Conservation (phyloP, 805 yeast genomes). For the Candida nonsorbophila region DNA sequence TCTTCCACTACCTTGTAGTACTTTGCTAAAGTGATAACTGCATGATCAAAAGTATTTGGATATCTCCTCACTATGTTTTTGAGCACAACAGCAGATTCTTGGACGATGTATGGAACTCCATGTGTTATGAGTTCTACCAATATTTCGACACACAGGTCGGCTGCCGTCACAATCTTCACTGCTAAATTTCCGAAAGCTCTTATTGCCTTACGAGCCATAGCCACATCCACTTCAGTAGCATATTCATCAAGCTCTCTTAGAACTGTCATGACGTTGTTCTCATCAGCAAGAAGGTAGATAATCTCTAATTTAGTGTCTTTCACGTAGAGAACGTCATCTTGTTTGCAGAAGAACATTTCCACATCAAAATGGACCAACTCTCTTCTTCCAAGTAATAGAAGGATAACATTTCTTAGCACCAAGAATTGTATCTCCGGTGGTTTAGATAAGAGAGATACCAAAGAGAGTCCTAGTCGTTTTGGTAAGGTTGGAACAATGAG, state of each 20-base stretch:
- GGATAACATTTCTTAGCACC: conserved; percentile 72
- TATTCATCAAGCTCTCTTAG: conserved; percentile 77
- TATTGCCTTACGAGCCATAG: conserved; percentile 83
- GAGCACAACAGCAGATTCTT: conserved; percentile 73
- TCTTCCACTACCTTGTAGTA: conserved; percentile 52
- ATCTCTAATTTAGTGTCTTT: conserved; percentile 89
- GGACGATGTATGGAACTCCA: conserved; percentile 68
- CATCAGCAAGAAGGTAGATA: conserved; percentile 71
- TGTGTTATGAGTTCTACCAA: conserved; percentile 55
- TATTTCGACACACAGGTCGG: conserved; percentile 59
- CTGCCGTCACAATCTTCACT: conserved; percentile 60
- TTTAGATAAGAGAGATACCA: conserved; percentile 64
- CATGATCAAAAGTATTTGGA: conserved; percentile 47
- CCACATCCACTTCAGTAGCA: conserved; percentile 80
- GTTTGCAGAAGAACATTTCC: conserved; percentile 75
- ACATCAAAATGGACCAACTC: conserved; percentile 60
- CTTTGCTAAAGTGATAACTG: conserved; percentile 21
- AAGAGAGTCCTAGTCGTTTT: conserved; percentile 59
- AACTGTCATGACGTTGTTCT: conserved; percentile 53
- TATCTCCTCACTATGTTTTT: conserved; percentile 74
- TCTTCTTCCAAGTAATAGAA: conserved; percentile 63
- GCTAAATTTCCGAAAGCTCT: conserved; percentile 89
- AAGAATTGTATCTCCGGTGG: conserved; percentile 82
- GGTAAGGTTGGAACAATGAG: conserved; percentile 51
- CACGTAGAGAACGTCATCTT: conserved; percentile 81